Percentiles rank a stretch among this genome's conserved stretches.
Evolutionary conservation across 352 stramenopile species (phyloP).

Genomic region (Phytophthora podocarpi): DNA sequence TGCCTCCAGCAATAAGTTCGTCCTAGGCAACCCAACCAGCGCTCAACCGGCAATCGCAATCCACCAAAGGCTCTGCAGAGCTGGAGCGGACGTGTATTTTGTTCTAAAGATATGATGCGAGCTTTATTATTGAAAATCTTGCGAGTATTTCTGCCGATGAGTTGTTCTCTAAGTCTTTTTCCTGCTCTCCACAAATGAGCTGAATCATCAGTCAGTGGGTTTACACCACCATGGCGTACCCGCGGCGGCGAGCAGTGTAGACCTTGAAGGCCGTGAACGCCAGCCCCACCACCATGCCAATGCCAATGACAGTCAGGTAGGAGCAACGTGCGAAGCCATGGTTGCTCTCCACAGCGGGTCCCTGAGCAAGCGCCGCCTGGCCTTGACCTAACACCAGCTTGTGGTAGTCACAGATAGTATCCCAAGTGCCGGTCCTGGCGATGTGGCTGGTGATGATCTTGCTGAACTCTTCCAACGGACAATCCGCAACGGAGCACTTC

Average conservation of each 20-base stretch:
- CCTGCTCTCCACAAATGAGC: neutral
- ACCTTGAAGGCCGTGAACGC: constrained; percentile 64
- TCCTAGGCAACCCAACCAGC: neutral
- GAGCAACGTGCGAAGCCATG: constrained; percentile 24
- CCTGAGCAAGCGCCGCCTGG: constrained; percentile 16
- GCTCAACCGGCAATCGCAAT: neutral
- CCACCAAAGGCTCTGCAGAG: neutral
- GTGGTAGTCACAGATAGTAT: constrained; percentile 83
- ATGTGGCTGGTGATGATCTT: constrained; percentile 76
- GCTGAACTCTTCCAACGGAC: constrained; percentile 77
- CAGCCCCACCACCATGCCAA: constrained; percentile 49
- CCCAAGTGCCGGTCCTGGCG: constrained; percentile 71
- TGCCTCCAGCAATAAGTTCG: constrained; percentile 33
- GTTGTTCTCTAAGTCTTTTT: too few species aligned
- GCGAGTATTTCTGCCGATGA: too few species aligned
- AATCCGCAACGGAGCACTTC: constrained; percentile 82
- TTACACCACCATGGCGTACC: constrained; percentile 55
- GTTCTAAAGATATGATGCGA: constrained; percentile 15
- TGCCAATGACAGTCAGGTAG: constrained; percentile 51
- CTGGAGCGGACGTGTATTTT: constrained; percentile 5
- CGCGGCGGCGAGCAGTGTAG: constrained; percentile 46
- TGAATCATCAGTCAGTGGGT: neutral
- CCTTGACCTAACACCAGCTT: constrained; percentile 25
- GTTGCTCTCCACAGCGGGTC: constrained; percentile 2
- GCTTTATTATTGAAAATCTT: too few species aligned